Percentiles rank a stretch among this genome's conserved stretches.
These are phyloP conservation scores for Dorcoceras hygrometricum DNA, from an alignment of 257 asterid species.

Conservation along the genomic window DNA sequence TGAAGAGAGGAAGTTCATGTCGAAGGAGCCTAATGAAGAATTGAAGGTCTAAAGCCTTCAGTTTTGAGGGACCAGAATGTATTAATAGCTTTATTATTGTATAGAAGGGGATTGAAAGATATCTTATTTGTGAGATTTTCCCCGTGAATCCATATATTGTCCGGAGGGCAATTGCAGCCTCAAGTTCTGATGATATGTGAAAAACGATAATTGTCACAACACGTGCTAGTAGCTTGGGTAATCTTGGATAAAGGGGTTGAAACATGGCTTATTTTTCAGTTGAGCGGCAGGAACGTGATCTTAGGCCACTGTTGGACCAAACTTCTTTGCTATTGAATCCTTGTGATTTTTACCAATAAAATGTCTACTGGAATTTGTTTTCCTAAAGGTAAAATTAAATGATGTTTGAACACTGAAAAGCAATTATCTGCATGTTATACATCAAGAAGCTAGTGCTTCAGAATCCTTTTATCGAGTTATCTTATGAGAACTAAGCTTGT, in stretches of 20 bases:
- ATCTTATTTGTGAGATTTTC: conserved; percentile 1
- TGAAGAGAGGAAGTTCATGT: conserved; percentile 3
- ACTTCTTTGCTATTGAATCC: neutral
- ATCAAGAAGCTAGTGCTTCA: neutral
- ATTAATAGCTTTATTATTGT: no score
- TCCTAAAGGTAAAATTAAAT: neutral
- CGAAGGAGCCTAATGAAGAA: conserved; percentile 11
- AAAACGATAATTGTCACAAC: neutral
- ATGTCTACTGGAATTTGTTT: neutral
- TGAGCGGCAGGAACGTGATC: conserved; percentile 21
- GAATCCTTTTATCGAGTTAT: neutral
- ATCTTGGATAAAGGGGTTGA: conserved; percentile 3
- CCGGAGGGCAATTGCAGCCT: conserved; percentile 11
- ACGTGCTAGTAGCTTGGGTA: neutral
- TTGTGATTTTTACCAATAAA: conserved; percentile 4
- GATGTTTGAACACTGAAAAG: neutral
- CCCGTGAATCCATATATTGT: conserved; percentile 17
- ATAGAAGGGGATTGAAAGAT: neutral
- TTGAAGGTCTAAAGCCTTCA: neutral
- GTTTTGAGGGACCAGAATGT: neutral
- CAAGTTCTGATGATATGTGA: neutral
- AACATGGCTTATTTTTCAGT: neutral
- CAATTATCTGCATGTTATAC: neutral
- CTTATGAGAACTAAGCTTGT: neutral
- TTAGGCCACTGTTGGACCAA: neutral